Base-by-base conservation (phyloP, 352 stramenopile species). In the Phytophthora citrophthora region DNA sequence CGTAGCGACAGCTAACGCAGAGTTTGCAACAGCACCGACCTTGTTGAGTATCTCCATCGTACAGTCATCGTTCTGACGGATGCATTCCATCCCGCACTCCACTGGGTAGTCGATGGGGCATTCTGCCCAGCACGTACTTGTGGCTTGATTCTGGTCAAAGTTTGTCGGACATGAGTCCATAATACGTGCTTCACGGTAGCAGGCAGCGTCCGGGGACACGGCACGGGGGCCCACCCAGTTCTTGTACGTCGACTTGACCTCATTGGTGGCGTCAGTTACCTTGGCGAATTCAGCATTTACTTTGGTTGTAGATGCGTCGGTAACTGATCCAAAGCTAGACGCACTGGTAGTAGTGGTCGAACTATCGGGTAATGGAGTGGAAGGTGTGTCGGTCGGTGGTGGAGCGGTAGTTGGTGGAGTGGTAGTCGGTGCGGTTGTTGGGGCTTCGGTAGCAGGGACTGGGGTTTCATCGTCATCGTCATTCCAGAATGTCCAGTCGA, bases 61-160 rank as follows among this genome's bases (percentile, higher is more conserved):
- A 54, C 80, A 89, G 57, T 85, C 75, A 46, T 76, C 66, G 70
- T 82, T 88, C 57, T 88, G 79, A 10, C 71, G 76, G 27, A 86
- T 65, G 49, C 80, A 86, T 50, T 89, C 75, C 72, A 83, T 73
- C 36, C 72, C 79, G 38, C 79, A 89, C 39, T 80, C 64, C 5
- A 90, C 77, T 0, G 80, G 80, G 64, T 88, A 90, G 32, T 78
- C 70, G 23, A 88, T 51, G 4, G 79, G 79, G 40, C 79, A 88
- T 39, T 82, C 61, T 4, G 76, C 68, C 77, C 77, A 87, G 52
- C 78, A 88, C 5, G 78, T 83, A 12, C 65, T 67, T 11, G 81
- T 65, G 4, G 32, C 7, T 0, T 81, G 68, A 24, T 83, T 69
- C 27, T 60, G 75, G 20, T 74, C 50, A 52, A 76, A 88, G 29